Evolutionary conservation across 495 filamentous ascomycete genomes (phyloP), one percentile per base, ranked within the genome.

Genomic region (Penicillium atrosanguineum): DNA sequence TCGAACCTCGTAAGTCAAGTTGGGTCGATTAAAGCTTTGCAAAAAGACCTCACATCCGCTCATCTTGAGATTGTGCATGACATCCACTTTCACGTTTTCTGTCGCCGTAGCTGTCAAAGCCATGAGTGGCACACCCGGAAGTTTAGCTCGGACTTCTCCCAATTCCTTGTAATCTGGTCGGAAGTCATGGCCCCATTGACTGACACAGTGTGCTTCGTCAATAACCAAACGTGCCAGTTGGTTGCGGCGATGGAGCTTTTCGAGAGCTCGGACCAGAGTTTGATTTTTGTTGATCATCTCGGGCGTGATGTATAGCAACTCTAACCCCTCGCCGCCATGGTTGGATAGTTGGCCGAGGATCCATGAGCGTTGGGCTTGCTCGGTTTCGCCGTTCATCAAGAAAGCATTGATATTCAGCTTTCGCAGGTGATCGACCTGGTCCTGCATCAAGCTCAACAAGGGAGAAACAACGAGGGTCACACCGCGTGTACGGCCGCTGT

Each of bases 111-210:
- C 94, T 4, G 94, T 99, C 60, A 97, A 69, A 0, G 94, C 94
- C 81, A 99, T 94, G 48, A 96, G 76, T 1, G 94, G 94, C 7
- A 97, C 87, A 6, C 84, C 83, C 3, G 84, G 83, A 53, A 91
- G 87, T 46, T 77, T 79, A 2, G 73, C 51, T 20, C 91, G 80
- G 41, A 97, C 68, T 43, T 81, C 75, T 18, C 91, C 90, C 1
- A 99, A 76, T 31, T 83, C 75, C 64, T 95, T 95, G 71, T 99
- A 99, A 68, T 97, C 95, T 0, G 92, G 93, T 26, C 95, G 87
- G 65, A 99, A 99, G 67, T 99, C 94, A 61, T 99, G 94, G 12
- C 94, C 94, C 94, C 94, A 99, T 69, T 97, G 90, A 69, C 93
- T 97, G 20, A 99, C 93, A 67, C 94, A 99, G 66, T 99, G 94